Base-by-base conservation (phyloP, 495 filamentous ascomycete species). In the Neurospora discreta region DNA sequence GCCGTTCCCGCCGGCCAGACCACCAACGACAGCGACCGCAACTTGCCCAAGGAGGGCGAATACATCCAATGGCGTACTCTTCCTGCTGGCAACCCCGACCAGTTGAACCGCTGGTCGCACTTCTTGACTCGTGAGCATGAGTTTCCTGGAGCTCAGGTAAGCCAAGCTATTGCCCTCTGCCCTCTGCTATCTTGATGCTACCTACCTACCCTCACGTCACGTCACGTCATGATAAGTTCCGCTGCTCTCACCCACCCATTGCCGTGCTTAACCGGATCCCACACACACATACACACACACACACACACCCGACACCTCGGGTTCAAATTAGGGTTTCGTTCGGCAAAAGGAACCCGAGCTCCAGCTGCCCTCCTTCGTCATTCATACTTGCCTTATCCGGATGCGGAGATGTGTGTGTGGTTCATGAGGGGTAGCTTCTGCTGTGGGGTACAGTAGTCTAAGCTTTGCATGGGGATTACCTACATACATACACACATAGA, bases 81-180 rank as follows among this genome's bases (percentile, higher is more conserved):
- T 3, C 80, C 83, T 0, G 74, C 83, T 3, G 82, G 83, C 5
- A 82, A 81, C 1, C 74, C 80, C 26, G 15, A 65, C 52, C 52
- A 65, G 15, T 76, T 86, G 38, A 86, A 86, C 73, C 81, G 84
- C 16, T 86, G 83, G 83, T 86, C 84, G 11, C 79, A 82, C 6
- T 74, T 72, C n/a, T 69, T 86, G 68, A 86, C 84, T 6, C 76
- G 78, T 33, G 92, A 86, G 26, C 93, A 98, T 90, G 94, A 98
- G 77, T 99, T 92, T 77, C 95, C 95, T 4, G 95, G 93, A 2
- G 94, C 95, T 41, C 92, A 95, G 87, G 93, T 93, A 78, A 39
- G 83, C 60, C 18, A 11, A 3, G 65, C 69, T 36, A 36, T 36
- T 36, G 2, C 23, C 26, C 3, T 58, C n/a, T 68, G 58, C 36